phyloP scores from a whole-genome alignment of 345 rosid species.

The Physaria fendleri region DNA sequence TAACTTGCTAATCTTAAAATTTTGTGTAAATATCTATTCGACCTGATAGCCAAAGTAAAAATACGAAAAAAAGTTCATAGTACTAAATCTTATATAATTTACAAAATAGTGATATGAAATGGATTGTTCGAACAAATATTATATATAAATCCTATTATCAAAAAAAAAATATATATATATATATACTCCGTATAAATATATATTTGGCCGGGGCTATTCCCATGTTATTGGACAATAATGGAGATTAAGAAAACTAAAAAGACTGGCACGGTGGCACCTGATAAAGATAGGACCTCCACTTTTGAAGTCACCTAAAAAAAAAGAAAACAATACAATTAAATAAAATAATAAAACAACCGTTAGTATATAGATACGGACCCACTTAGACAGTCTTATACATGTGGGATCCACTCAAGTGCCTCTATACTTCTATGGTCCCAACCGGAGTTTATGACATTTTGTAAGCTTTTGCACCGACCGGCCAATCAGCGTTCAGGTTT shows the following conservation, averaged over 20 bases:
- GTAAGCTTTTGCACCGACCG: constrained; percentile 32
- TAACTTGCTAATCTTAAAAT: no score
- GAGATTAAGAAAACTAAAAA: no score
- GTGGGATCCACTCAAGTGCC: constrained; percentile 17
- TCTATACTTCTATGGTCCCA: no score
- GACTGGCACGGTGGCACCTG: no score
- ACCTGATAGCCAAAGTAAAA: no score
- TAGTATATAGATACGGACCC: not conserved
- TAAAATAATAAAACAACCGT: not conserved
- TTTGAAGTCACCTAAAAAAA: not conserved
- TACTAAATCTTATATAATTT: no score
- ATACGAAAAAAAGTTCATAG: no score
- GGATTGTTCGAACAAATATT: no score
- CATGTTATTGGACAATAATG: constrained; percentile 32
- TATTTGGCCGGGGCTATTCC: constrained; percentile 26
- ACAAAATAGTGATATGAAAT: no score
- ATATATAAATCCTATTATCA: not conserved
- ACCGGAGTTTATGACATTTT: constrained; percentile 11
- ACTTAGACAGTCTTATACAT: constrained; percentile 15
- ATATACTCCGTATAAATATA: no score
- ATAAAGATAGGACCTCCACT: not conserved
- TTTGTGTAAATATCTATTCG: no score
- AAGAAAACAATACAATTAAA: not conserved
- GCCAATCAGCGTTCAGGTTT: constrained; percentile 26
- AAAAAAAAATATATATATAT: not conserved